Percentiles rank a stretch among this genome's conserved stretches.
Evolutionary conservation across 2,329 filamentous ascomycete genomes (phyloP).

Genomic region (Diplodia intermedia): DNA sequence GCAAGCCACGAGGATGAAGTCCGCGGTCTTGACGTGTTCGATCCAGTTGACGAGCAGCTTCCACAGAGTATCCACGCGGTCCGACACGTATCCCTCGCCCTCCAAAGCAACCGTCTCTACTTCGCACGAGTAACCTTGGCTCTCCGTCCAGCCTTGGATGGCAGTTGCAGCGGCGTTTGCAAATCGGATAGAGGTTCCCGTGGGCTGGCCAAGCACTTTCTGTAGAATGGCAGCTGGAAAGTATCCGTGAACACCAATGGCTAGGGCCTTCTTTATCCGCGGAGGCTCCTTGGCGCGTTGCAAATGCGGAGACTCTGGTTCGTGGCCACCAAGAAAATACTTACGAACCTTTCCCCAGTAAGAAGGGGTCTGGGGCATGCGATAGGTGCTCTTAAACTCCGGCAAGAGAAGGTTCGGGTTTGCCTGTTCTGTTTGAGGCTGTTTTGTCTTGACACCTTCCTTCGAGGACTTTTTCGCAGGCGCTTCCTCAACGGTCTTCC

Average conservation of each 20-base stretch:
- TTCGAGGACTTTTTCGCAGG: slow-evolving; percentile 41
- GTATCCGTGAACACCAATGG: slow-evolving; percentile 92
- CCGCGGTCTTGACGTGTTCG: slow-evolving; percentile 83
- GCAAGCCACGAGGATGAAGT: slow-evolving; percentile 89
- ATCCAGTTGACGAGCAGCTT: slow-evolving; percentile 94
- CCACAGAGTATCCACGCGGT: slow-evolving; percentile 92
- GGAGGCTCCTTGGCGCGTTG: slow-evolving; percentile 72
- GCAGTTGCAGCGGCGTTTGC: slow-evolving; percentile 84
- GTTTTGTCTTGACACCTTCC: slow-evolving; percentile 40
- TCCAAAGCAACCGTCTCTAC: slow-evolving; percentile 95
- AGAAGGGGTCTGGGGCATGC: slow-evolving; percentile 51
- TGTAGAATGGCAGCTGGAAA: slow-evolving; percentile 88
- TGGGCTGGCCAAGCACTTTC: slow-evolving; percentile 92
- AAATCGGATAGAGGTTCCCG: slow-evolving; percentile 92
- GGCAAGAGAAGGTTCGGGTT: slow-evolving; percentile 72
- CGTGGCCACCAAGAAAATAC: slow-evolving; percentile 54
- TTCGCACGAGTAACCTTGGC: slow-evolving; percentile 75
- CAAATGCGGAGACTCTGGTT: slow-evolving; percentile 69
- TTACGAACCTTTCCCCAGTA: slow-evolving; percentile 54
- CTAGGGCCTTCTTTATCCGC: slow-evolving; percentile 82
- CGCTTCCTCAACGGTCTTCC: slow-evolving; percentile 29
- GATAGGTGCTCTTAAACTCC: slow-evolving; percentile 72
- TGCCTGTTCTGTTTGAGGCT: slow-evolving; percentile 40
- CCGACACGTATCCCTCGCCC: slow-evolving; percentile 89
- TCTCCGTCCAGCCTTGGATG: slow-evolving; percentile 81